A percentile compares a stretch with the other conserved stretches of the same genome.
These are phyloP conservation scores for Umbelopsis ramanniana DNA, from an alignment of 192 early-diverging fungal species.

Conservation along the genomic window DNA sequence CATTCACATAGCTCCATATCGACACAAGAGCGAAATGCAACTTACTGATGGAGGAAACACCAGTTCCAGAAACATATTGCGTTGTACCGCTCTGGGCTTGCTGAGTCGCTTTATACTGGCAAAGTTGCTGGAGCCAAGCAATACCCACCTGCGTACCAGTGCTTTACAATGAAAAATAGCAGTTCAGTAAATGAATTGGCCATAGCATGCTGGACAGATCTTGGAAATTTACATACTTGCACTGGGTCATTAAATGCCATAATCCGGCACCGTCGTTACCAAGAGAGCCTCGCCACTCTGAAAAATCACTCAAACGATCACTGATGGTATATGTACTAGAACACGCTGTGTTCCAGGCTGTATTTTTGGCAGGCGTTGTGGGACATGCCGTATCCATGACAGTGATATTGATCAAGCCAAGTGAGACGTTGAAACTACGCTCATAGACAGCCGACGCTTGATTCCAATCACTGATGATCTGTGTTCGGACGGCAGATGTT, in stretches of 20 bases:
- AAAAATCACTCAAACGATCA: slow-evolving; percentile 84
- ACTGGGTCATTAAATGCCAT: slow-evolving; percentile 93
- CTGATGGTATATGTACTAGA: slow-evolving; percentile 68
- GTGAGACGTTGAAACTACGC: slow-evolving; percentile 80
- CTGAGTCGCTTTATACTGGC: slow-evolving; percentile 54
- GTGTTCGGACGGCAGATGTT: slow-evolving; percentile 58
- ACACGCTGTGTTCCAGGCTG: slow-evolving; percentile 83
- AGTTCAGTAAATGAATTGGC: neutral
- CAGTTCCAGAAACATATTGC: slow-evolving; percentile 78
- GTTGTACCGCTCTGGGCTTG: slow-evolving; percentile 51
- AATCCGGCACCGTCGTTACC: slow-evolving; percentile 78
- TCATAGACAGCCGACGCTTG: slow-evolving; percentile 84
- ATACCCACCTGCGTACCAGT: slow-evolving; percentile 85
- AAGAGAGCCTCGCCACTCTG: slow-evolving; percentile 79
- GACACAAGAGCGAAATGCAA: neutral
- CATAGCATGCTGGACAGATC: neutral
- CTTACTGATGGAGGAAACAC: slow-evolving; percentile 77
- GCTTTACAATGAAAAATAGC: slow-evolving; percentile 28
- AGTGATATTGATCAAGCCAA: slow-evolving; percentile 81
- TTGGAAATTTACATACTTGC: slow-evolving; percentile 48
- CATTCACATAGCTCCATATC: neutral
- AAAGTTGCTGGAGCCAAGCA: slow-evolving; percentile 84
- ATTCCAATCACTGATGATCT: slow-evolving; percentile 86
- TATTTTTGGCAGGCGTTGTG: slow-evolving; percentile 26
- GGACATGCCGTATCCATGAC: slow-evolving; percentile 70